Evolutionary conservation across 1,284 basidiomycete genomes (phyloP).

Genomic region (Mycena sp.): DNA sequence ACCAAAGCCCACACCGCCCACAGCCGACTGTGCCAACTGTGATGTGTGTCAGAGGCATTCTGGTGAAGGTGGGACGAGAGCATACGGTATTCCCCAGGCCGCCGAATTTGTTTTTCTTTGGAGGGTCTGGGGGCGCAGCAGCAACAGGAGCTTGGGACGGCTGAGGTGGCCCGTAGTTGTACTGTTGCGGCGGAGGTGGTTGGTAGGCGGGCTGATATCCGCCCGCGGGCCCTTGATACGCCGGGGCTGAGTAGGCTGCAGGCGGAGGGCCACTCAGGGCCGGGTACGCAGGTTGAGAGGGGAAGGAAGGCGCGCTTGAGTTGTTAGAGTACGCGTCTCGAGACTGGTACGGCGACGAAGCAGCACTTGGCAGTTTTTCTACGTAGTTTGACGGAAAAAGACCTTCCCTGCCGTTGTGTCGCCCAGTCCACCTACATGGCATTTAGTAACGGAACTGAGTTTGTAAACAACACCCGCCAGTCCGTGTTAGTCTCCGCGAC

Average conservation of each 20-base stretch:
- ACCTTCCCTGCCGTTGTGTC: constrained; percentile 59
- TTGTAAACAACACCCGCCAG: constrained; percentile 47
- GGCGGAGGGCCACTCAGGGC: constrained; percentile 30
- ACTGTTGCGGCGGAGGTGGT: constrained; percentile 3
- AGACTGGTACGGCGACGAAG: constrained; percentile 30
- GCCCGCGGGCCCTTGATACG: constrained; percentile 2
- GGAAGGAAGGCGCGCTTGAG: constrained; percentile 26
- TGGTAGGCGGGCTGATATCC: constrained; percentile 34
- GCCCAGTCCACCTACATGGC: constrained; percentile 53
- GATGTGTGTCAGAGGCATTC: constrained; percentile 8
- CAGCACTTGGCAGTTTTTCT: constrained; percentile 47
- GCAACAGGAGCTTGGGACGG: constrained; percentile 29
- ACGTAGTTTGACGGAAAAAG: constrained; percentile 70
- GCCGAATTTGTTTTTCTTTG: constrained; percentile 70
- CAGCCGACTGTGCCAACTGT: constrained; percentile 68
- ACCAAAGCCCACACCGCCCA: constrained; percentile 68
- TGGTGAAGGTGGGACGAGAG: constrained; percentile 28
- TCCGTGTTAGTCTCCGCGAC: constrained; percentile 64
- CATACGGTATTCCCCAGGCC: constrained; percentile 65
- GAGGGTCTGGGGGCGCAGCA: constrained; percentile 48
- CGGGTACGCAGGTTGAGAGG: constrained; percentile 31
- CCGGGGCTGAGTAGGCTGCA: constrained; percentile 12
- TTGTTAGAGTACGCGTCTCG: constrained; percentile 18
- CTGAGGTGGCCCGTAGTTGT: constrained; percentile 22
- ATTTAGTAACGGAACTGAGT: neutral